Evolutionary conservation across 495 filamentous ascomycete genomes (phyloP).

Genomic region (Schizothecium vesticola): DNA sequence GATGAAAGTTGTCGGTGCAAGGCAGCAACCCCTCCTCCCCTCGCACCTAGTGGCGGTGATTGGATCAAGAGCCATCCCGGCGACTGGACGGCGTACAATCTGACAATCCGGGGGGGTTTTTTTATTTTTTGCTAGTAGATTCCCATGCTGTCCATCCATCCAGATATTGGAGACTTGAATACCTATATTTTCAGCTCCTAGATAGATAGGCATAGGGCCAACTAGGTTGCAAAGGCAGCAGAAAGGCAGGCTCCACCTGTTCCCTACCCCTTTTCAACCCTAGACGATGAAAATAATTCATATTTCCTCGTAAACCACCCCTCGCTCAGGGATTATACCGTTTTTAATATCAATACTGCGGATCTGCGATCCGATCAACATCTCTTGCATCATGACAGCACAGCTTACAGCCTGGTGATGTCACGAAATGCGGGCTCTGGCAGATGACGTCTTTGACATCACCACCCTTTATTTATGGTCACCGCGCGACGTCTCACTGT

Average conservation of each 20-base stretch:
- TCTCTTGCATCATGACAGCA: not conserved
- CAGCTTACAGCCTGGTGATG: not conserved
- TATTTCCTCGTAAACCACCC: not conserved
- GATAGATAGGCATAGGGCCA: no score
- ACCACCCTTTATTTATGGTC: not conserved
- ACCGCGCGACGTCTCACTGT: not conserved
- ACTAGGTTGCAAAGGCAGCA: no score
- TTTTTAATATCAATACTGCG: not conserved
- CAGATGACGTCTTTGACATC: not conserved
- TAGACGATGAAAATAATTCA: not conserved
- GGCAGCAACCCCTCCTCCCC: not conserved
- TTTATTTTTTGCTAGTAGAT: no score
- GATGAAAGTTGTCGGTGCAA: no score
- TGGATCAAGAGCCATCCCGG: no score
- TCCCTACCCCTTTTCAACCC: not conserved
- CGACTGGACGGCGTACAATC: no score
- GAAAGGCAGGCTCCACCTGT: not conserved
- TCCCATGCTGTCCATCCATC: no score
- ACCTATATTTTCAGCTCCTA: no score
- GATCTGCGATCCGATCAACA: not conserved
- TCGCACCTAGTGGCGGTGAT: no score
- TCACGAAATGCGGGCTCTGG: not conserved
- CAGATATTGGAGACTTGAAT: no score
- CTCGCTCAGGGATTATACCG: not conserved
- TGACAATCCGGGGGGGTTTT: no score